Base-by-base conservation (phyloP, 2,329 filamentous ascomycete species). In the Aspergillus candidus region DNA sequence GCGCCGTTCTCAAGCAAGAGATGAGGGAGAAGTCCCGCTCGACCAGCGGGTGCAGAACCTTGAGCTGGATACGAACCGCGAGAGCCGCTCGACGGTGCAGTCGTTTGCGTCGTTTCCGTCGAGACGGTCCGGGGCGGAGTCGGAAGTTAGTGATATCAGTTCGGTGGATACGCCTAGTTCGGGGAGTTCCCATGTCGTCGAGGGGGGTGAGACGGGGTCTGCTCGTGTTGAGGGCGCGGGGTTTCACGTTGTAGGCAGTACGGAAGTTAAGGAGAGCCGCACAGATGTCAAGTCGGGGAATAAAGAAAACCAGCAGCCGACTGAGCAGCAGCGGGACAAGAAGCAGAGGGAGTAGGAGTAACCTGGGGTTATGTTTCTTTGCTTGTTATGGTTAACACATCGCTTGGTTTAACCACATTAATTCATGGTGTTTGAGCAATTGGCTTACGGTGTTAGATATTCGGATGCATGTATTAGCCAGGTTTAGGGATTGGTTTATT, bases 21-120 rank as follows among this genome's bases (percentile, higher is more conserved):
- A 41, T 35, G 38, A 32, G 10, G 12, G 51, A 6, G 41, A 54
- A n/a, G 11, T 45, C 17, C 46, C 45, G 6, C 37, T 61, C 6
- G 52, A 60, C 39, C 53, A 50, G 22, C 49, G 44, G 4, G 35
- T 57, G 51, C 48, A 53, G 35, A 53, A 51, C 29, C 39, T 62
- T 10, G 48, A 46, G 38, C 44, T 48, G n/a, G 49, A 53, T 11
- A 51, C 44, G 6, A 40, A 46, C 12, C 43, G 44, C 3, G 49
- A 55, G 14, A 44, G 35, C 33, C 46, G 38, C 8, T 40, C 48
- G 2, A 49, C 49, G 3, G 44, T 47, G 6, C 48, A 46, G n/a
- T 48, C 49, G 8, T 38, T 40, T 14, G 33, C 32, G 6, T 38
- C 43, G n/a, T 17, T 48, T 27, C 42, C 46, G 5, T 48, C 53